Conservation (phyloP, 345 rosid genomes). For the Acer negundo region DNA sequence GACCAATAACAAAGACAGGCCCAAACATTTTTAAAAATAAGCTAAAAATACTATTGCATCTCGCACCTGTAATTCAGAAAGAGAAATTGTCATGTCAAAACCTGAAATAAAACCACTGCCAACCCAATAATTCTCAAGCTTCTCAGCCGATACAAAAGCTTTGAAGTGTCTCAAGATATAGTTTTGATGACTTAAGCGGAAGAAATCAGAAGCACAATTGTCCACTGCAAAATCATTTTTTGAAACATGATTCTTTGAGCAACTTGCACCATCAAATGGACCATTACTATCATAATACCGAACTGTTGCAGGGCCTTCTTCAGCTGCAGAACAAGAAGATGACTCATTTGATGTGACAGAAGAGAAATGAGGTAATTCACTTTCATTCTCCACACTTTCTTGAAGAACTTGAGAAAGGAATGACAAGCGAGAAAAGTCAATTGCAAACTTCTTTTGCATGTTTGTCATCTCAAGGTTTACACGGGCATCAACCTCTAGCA, state of each 20-base stretch:
- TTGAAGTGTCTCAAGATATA: constrained; percentile 65
- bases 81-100: constrained; percentile 63
- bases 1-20: not conserved
- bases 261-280: constrained; percentile 42
- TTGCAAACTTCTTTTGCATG: constrained; percentile 47
- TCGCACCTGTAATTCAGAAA: constrained; percentile 73
- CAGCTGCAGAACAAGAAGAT: constrained; percentile 36
- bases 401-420: constrained; percentile 61
- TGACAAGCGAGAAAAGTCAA: constrained; percentile 62
- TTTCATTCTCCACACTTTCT: constrained; percentile 45
- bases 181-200: constrained; percentile 41
- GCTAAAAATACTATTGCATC: constrained; percentile 6
- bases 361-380: constrained; percentile 57
- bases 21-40: constrained; percentile 8
- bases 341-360: constrained; percentile 42
- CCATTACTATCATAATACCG: constrained; percentile 37
- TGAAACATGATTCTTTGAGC: constrained; percentile 33
- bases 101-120: constrained; percentile 77
- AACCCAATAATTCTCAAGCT: constrained; percentile 49
- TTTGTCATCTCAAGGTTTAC: constrained; percentile 48
- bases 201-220: constrained; percentile 30
- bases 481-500: constrained; percentile 54
- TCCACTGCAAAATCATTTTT: constrained; percentile 24
- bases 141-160: constrained; percentile 55
- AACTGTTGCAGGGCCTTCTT: constrained; percentile 37